Conservation (phyloP, 2,329 filamentous ascomycete species). For the Botrytis medusae region DNA sequence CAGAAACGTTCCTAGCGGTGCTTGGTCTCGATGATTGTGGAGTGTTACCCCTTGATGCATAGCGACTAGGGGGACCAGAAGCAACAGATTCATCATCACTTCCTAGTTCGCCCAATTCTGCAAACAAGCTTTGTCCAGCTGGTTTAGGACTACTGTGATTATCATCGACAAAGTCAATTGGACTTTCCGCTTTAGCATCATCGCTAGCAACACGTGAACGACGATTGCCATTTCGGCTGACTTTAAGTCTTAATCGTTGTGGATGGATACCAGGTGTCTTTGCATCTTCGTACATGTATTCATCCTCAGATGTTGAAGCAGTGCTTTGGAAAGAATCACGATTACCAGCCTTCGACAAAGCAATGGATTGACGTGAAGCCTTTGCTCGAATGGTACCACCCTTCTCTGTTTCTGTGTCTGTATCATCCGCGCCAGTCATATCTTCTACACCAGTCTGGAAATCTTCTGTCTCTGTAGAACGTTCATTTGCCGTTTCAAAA, state of each 20-base stretch:
- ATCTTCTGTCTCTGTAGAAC: constrained; percentile 83
- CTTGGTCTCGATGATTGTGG: constrained; percentile 44
- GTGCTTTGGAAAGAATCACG: constrained; percentile 79
- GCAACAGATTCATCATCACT: constrained; percentile 61
- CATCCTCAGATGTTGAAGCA: constrained; percentile 80
- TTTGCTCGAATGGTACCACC: constrained; percentile 42
- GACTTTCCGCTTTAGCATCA: constrained; percentile 58
- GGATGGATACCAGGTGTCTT: constrained; percentile 67
- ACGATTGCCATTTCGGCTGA: constrained; percentile 62
- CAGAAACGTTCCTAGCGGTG: constrained; percentile 38
- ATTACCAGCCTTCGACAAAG: constrained; percentile 51
- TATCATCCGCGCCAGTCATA: constrained; percentile 67
- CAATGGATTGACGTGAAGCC: constrained; percentile 42
- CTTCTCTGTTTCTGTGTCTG: constrained; percentile 77
- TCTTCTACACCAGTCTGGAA: constrained; percentile 94
- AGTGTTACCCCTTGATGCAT: constrained; percentile 45
- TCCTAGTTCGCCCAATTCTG: constrained; percentile 80
- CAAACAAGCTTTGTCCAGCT: constrained; percentile 77
- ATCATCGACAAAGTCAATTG: constrained; percentile 54
- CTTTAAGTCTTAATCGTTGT: constrained; percentile 68
- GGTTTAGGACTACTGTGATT: constrained; percentile 51
- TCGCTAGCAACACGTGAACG: constrained; percentile 63
- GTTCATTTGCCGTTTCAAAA: constrained; percentile 76
- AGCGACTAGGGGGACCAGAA: constrained; percentile 54
- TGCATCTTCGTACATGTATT: constrained; percentile 63